Evolutionary conservation across 1,139 yeast species (phyloP).

Genomic region (Hyphopichia burtonii): DNA sequence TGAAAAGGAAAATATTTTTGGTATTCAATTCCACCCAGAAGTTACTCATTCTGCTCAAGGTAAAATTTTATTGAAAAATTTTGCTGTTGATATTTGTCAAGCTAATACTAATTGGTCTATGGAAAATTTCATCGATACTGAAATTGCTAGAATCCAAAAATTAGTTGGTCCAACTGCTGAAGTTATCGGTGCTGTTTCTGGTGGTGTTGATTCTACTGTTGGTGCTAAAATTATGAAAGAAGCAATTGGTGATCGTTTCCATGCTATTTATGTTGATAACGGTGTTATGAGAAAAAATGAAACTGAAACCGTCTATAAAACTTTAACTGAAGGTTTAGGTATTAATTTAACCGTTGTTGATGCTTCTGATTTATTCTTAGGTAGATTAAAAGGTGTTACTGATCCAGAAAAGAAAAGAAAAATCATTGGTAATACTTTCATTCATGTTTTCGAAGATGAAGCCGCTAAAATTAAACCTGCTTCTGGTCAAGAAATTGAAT

Average conservation of each 20-base stretch:
- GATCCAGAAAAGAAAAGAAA: conserved; percentile 99
- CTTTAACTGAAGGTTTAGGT: conserved; percentile 89
- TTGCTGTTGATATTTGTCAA: conserved; percentile 87
- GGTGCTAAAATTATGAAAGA: conserved; percentile 98
- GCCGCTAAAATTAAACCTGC: conserved; percentile 90
- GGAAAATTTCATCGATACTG: conserved; percentile 97
- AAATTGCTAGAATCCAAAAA: conserved; percentile 84
- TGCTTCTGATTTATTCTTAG: conserved; percentile 87
- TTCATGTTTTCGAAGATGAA: conserved; percentile 94
- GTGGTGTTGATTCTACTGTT: conserved; percentile 99
- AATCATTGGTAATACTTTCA: conserved; percentile 96
- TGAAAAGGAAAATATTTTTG: conserved; percentile 71
- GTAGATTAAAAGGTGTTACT: conserved; percentile 85
- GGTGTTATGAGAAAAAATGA: conserved; percentile 97
- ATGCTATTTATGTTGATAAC: conserved; percentile 95
- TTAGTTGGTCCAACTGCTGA: conserved; percentile 97
- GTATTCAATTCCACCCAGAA: conserved; percentile 99
- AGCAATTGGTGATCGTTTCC: conserved; percentile 98
- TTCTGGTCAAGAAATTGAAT: conserved; percentile 89
- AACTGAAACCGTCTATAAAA: conserved; percentile 82
- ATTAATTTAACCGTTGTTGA: conserved; percentile 93
- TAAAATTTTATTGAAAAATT: conserved; percentile 79
- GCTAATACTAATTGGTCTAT: conserved; percentile 93
- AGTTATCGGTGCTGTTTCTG: conserved; percentile 99
- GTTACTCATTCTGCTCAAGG: conserved; percentile 96